Percentiles rank a stretch among this genome's conserved stretches.
phyloP scores from a whole-genome alignment of 495 filamentous ascomycete genomes.

The Podospora pseudopauciseta region DNA sequence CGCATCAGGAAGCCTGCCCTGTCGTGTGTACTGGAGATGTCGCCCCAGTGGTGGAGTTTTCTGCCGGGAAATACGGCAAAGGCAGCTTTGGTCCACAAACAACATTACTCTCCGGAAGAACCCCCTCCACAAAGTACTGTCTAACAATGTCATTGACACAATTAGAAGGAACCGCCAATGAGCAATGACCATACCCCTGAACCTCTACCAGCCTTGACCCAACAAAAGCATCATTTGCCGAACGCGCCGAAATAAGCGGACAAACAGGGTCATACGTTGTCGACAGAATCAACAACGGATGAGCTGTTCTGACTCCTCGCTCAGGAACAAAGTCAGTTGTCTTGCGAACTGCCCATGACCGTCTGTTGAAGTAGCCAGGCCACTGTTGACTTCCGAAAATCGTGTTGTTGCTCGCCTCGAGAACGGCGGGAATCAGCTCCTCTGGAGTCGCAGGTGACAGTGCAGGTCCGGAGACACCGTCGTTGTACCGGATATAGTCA shows the following conservation, averaged over 20 bases:
- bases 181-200: constrained; percentile 45
- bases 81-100: background rate
- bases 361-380: constrained; percentile 32
- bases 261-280: constrained; percentile 46
- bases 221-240: constrained; percentile 38
- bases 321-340: constrained; percentile 39
- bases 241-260: constrained; percentile 39
- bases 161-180: constrained; percentile 38
- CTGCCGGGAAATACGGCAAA: background rate
- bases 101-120: constrained; percentile 27
- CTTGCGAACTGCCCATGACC: constrained; percentile 38
- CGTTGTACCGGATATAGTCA: constrained; percentile 32
- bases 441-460: constrained; percentile 1
- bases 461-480: constrained; percentile 28
- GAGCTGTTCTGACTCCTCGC: constrained; percentile 32
- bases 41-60: background rate
- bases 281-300: constrained; percentile 41
- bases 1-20: background rate
- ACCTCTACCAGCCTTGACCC: constrained; percentile 42
- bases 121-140: constrained; percentile 38
- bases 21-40: background rate
- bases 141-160: constrained; percentile 38
- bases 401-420: background rate
- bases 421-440: constrained; percentile 2
- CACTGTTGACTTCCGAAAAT: constrained; percentile 10